Conservation (phyloP, 345 rosid species). For the Hibiscus tridactylites region DNA sequence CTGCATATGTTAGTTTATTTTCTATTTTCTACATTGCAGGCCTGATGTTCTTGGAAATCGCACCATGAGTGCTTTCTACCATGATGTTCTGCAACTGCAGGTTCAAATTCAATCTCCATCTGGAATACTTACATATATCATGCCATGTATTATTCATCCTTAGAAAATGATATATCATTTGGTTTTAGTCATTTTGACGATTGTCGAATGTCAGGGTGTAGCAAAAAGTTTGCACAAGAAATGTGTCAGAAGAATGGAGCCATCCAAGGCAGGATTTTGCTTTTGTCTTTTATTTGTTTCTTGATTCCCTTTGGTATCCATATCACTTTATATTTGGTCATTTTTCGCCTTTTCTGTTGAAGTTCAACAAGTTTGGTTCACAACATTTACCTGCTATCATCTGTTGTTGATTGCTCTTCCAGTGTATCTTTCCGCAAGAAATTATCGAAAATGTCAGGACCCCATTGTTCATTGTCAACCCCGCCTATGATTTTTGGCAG, state of each 20-base stretch:
- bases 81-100: conserved; percentile 59
- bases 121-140: not conserved
- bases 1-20: not conserved
- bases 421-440: conserved; percentile 71
- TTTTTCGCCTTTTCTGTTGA: not conserved
- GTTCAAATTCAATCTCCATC: conserved; percentile 24
- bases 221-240: conserved; percentile 42
- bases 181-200: not conserved
- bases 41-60: conserved; percentile 50
- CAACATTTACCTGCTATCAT: not conserved
- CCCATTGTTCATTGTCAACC: conserved; percentile 66
- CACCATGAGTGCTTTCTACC: conserved; percentile 62
- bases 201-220: conserved; percentile 35
- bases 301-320: not conserved
- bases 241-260: conserved; percentile 42
- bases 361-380: not conserved
- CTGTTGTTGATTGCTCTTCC: conserved; percentile 14
- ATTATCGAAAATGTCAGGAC: conserved; percentile 47
- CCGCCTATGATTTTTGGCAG: conserved; percentile 97
- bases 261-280: conserved; percentile 30
- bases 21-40: conserved; percentile 41
- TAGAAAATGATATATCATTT: not conserved
- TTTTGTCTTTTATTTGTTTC: conserved; percentile 1
- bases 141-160: not conserved
- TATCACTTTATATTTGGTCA: not conserved